A percentile compares a stretch with the other conserved stretches of the same genome.
These are phyloP conservation scores for Mesembryanthemum crystallinum DNA, from an alignment of 148 eudicot genomes.

Conservation along the genomic window DNA sequence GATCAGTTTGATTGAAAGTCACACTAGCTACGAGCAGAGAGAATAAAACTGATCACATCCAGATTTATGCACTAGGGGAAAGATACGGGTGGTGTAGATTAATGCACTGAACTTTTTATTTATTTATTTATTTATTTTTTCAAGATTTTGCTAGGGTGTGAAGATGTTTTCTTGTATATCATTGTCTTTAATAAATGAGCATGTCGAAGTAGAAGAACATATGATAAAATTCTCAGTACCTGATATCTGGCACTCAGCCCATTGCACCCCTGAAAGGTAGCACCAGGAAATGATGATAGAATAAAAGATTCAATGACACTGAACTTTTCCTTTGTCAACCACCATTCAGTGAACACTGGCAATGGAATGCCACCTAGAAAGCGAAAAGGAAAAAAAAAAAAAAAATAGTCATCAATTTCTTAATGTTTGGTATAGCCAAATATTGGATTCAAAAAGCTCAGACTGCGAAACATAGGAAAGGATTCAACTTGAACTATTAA, in stretches of 20 bases:
- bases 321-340: constrained; percentile 82
- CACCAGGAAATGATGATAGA: constrained; percentile 74
- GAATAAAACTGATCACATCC: not conserved
- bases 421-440: not conserved
- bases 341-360: constrained; percentile 84
- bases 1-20: not conserved
- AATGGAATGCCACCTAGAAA: constrained; percentile 76
- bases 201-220: constrained; percentile 2
- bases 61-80: not conserved
- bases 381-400: constrained; percentile 4
- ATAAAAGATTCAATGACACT: constrained; percentile 58
- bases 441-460: not conserved
- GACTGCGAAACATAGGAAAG: not conserved
- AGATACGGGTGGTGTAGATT: too few species aligned
- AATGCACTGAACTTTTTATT: too few species aligned
- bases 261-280: constrained; percentile 72
- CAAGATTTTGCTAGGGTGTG: too few species aligned
- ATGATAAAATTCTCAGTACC: constrained; percentile 35
- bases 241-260: constrained; percentile 82
- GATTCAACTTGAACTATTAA: not conserved
- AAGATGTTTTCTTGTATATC: not conserved
- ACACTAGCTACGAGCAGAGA: not conserved
- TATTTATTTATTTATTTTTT: too few species aligned
- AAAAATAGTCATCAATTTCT: not conserved
- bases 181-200: not conserved